These are phyloP conservation scores for Vitis rupestris DNA, from an alignment of 164 flowering plant genomes.

Conservation along the genomic window DNA sequence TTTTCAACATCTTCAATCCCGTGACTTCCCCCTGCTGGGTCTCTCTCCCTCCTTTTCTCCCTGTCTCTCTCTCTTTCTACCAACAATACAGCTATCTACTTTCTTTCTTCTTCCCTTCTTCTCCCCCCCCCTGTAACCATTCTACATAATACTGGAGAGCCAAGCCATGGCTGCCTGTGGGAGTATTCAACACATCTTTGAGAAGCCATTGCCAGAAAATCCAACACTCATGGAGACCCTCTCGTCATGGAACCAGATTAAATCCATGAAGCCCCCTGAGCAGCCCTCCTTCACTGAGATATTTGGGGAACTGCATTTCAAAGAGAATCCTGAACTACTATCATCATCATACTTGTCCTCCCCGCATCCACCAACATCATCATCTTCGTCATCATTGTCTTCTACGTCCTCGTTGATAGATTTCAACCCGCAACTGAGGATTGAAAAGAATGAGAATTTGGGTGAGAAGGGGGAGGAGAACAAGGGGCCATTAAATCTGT, in stretches of 20 bases:
- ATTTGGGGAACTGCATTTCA: slow-evolving; percentile 77
- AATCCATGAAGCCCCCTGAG: slow-evolving; percentile 29
- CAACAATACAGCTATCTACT: neutral
- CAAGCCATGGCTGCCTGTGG: slow-evolving; percentile 66
- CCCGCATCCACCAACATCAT: neutral
- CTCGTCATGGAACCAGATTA: slow-evolving; percentile 54
- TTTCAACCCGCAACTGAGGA: neutral
- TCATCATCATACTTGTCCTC: slow-evolving; percentile 12
- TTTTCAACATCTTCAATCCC: slow-evolving; percentile 9
- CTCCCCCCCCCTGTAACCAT: neutral
- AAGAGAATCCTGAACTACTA: slow-evolving; percentile 28
- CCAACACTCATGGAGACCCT: slow-evolving; percentile 53
- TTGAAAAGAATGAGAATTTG: neutral
- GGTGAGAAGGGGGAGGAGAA: slow-evolving; percentile 2
- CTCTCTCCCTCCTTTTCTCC: neutral
- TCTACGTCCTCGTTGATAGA: slow-evolving; percentile 7
- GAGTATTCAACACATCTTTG: slow-evolving; percentile 65
- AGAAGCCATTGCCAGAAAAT: slow-evolving; percentile 53
- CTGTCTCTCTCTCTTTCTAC: neutral
- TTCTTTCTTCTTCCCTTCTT: neutral
- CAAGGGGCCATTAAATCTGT: neutral
- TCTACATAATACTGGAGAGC: neutral
- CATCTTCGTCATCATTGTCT: slow-evolving; percentile 6
- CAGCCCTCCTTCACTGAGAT: slow-evolving; percentile 56
- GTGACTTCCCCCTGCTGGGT: neutral